Conservation (phyloP, 2,329 filamentous ascomycete species). For the Fusarium sp. region DNA sequence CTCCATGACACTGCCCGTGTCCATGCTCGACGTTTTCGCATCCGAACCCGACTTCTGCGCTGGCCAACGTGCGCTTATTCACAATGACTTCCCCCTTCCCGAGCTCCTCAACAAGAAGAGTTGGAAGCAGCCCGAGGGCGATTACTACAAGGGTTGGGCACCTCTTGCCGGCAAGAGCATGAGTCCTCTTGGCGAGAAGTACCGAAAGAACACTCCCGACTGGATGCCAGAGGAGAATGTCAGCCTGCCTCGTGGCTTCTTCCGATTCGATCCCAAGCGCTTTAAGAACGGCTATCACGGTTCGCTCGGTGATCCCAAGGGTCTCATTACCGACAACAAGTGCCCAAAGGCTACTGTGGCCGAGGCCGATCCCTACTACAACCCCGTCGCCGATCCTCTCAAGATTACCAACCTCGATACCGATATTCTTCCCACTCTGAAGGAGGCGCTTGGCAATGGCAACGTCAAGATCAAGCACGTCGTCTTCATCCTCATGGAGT, state of each 20-base stretch:
- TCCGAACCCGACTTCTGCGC: slow-evolving; percentile 44
- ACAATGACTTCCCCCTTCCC: slow-evolving; percentile 48
- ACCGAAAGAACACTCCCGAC: slow-evolving; percentile 42
- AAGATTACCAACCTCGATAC: slow-evolving; percentile 55
- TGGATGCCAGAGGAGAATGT: slow-evolving; percentile 45
- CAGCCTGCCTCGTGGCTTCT: slow-evolving; percentile 45
- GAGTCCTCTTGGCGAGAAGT: slow-evolving; percentile 41
- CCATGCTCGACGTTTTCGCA: slow-evolving; percentile 47
- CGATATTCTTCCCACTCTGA: slow-evolving; percentile 47
- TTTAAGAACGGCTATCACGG: slow-evolving; percentile 38
- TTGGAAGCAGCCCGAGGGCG: slow-evolving; percentile 45
- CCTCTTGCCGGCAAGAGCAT: slow-evolving; percentile 34
- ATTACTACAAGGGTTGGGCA: slow-evolving; percentile 52
- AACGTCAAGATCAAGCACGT: slow-evolving; percentile 57
- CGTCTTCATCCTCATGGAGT: slow-evolving; percentile 58
- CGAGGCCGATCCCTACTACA: slow-evolving; percentile 51
- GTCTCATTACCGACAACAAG: slow-evolving; percentile 13
- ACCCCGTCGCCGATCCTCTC: slow-evolving; percentile 53
- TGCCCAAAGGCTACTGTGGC: slow-evolving; percentile 26
- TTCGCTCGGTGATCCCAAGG: slow-evolving; percentile 16
- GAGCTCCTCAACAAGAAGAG: slow-evolving; percentile 40
- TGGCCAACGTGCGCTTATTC: slow-evolving; percentile 37
- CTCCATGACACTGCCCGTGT: slow-evolving; percentile 48
- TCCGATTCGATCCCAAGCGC: slow-evolving; percentile 45
- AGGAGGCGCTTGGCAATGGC: slow-evolving; percentile 41